Evolutionary conservation across 179 eudicot genomes (phyloP), one percentile per base, ranked within the genome.

Genomic region (Heliamphora ciliata): DNA sequence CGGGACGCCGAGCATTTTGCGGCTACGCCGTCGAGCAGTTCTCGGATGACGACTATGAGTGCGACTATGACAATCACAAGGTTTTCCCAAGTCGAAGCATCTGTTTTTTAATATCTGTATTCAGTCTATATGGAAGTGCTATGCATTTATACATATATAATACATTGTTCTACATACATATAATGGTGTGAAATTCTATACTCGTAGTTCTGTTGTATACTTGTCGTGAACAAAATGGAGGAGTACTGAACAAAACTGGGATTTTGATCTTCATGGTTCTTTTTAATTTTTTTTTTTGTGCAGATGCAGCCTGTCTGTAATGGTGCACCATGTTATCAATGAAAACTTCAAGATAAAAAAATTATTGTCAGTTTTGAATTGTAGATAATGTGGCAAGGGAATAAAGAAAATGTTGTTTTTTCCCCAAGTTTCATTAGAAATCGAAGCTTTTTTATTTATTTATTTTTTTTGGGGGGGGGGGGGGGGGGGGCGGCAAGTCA

Each of bases 11-110:
- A 40, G 47, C 74, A 40, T 88, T 87, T 82, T 88, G 88, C 46
- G 83, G 92, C 8, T 90, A 89, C 66, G 93, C 97, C 4, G 89
- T 84, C n/a, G 99, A 96, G 89, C 99, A 93, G 89, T 96, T 94
- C 88, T 96, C 99, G 0, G 99, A 96, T 79, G 99, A 96, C 81
- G 99, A 96, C 61, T 96, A 96, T 21, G 99, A 96, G 6, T 94
- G 99, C 74, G 99, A 96, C 83, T 91, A 86, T 84, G 98, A 96
- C 44, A 87, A 87, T 78, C 86, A 96, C 56, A 73, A 89, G 91
- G 98, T 84, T 52, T 77, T 58, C 4, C 72, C 59, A 0, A 1
- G n/a, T 7, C 2, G 9, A 4, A n/a, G 8, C 48, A 17, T 51
- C 6, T 17, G 13, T 52, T 40, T 63, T 44, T 78, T 24, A 6